Evolutionary conservation across 805 yeast genomes (phyloP), one percentile per base, ranked within the genome.

Genomic region (Maudiozyma serrabonitensis): DNA sequence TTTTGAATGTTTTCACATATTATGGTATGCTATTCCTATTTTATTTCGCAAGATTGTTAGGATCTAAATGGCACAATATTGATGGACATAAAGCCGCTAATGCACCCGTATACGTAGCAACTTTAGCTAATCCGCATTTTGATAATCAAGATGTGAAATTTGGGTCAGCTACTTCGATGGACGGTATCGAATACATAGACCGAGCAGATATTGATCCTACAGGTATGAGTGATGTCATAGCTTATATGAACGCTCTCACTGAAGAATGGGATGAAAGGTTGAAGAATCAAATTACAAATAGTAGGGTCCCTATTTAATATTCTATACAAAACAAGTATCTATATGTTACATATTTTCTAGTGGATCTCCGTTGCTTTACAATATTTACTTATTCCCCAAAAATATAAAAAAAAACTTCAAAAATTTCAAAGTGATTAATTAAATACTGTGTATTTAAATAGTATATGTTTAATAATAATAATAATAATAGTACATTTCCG

Each of bases 51-150:
- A 76, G 98, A 55, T 72, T 75, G 55, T 61, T 80, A 28, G 99
- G 99, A 1, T 84, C 95, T 5, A 84, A 84, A 15, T 85, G 91
- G 82, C 96, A 91, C 64, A 87, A 85, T 58, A 85, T 93, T 41
- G 76, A 82, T 31, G 96, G 98, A 1, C 87, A 89, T 67, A 81
- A 74, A 12, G 97, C 95, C 13, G 95, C 98, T 8, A 84, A 85
- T 62, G 87, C 98, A 1, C 87, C 93, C 0, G 74, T 87, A 2
- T 81, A 76, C 66, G 85, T 82, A 7, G 81, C 86, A 1, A 60
- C 73, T 6, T 52, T 72, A 37, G 80, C 82, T 0, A 75, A 76
- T 48, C 75, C 84, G 2, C 57, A 61, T 31, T 64, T 65, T 45
- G 71, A 70, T 34, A 68, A 67, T 16, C 81, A 79, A 59, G 70